Percentiles rank a stretch among this genome's conserved stretches.
Conservation (phyloP, 164 flowering plant genomes). For the Nymphaea colorata region DNA sequence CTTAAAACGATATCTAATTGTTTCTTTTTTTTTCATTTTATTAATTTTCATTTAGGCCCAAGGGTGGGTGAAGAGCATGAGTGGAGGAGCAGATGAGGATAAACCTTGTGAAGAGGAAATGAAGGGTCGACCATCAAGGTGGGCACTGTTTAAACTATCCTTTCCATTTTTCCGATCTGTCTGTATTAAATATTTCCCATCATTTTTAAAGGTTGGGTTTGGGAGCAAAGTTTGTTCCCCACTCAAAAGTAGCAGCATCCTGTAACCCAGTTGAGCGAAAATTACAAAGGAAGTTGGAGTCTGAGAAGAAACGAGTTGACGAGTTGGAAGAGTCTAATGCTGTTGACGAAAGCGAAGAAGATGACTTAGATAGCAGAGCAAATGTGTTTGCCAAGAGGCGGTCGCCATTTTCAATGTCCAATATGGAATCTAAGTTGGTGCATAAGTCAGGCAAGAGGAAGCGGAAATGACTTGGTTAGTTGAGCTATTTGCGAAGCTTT, state of each 20-base stretch:
- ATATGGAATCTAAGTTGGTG: neutral
- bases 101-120: conserved; percentile 20
- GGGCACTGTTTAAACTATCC: neutral
- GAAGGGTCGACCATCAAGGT: conserved; percentile 49
- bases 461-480: neutral
- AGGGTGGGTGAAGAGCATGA: no score
- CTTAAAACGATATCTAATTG: no score
- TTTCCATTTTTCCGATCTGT: neutral
- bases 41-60: no score
- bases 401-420: conserved; percentile 5
- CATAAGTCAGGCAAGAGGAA: neutral
- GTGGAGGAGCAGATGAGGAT: conserved; percentile 20
- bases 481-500: no score
- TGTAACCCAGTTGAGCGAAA: conserved; percentile 45
- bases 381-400: conserved; percentile 44
- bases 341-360: conserved; percentile 25
- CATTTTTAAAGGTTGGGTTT: conserved; percentile 37
- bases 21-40: no score
- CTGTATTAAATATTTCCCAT: neutral
- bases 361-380: conserved; percentile 45
- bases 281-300: conserved; percentile 32
- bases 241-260: conserved; percentile 17
- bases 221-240: conserved; percentile 33
- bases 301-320: conserved; percentile 18
- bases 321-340: conserved; percentile 16